Percentiles rank a stretch among this genome's conserved stretches.
Conservation (phyloP, 129 eudicot genomes). For the Heracleum sosnowskyi region DNA sequence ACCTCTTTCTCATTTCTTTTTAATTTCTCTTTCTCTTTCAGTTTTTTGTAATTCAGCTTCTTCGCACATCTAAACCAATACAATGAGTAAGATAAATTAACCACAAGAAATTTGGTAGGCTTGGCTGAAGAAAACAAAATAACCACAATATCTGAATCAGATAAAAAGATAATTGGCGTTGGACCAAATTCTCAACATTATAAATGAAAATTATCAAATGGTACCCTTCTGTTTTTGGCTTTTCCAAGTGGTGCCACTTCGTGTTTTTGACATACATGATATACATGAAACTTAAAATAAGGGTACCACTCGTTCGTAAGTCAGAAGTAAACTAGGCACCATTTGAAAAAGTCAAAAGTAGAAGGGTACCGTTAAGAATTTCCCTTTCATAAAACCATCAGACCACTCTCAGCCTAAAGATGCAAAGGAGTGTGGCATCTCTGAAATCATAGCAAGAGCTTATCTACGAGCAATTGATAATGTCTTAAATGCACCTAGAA, state of each 20-base stretch:
- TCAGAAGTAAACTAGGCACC: too few relatives aligned
- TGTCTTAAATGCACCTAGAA: neutral
- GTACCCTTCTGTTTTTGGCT: too few relatives aligned
- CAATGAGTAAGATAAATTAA: neutral
- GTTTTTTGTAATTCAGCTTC: slow-evolving; percentile 66
- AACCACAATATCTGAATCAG: neutral
- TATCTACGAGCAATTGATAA: too few relatives aligned
- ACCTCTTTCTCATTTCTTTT: slow-evolving; percentile 42
- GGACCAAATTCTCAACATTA: neutral
- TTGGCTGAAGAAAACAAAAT: neutral
- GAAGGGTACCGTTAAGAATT: too few relatives aligned
- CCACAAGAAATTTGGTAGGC: neutral
- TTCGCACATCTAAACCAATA: slow-evolving; percentile 57
- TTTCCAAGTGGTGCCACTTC: too few relatives aligned
- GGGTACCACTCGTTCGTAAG: too few relatives aligned
- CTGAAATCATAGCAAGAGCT: neutral
- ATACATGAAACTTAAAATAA: too few relatives aligned
- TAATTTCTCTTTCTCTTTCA: slow-evolving; percentile 52
- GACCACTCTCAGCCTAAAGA: neutral
- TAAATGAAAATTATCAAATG: too few relatives aligned
- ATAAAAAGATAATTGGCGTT: neutral
- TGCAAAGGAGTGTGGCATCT: neutral
- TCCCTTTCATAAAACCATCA: neutral
- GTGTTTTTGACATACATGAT: too few relatives aligned
- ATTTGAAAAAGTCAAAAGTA: too few relatives aligned